A percentile compares a stretch with the other conserved stretches of the same genome.
These are phyloP conservation scores for Talaromyces funiculosus DNA, from an alignment of 2,329 filamentous ascomycete species.

Conservation along the genomic window DNA sequence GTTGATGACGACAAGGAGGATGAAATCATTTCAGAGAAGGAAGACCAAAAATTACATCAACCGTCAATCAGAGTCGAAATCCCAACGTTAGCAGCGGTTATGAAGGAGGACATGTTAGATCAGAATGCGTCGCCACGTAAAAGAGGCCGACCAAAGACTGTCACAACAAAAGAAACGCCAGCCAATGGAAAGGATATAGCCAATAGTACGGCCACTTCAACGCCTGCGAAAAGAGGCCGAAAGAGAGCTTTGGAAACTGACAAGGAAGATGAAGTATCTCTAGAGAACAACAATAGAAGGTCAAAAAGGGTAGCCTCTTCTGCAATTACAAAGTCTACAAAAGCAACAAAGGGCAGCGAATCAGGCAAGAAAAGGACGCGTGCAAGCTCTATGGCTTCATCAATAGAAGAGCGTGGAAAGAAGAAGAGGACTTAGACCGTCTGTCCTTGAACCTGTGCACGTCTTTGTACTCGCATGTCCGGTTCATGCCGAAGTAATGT, in stretches of 20 bases:
- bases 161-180: neutral
- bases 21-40: neutral
- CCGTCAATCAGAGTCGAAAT: conserved; percentile 12
- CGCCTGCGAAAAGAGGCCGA: neutral
- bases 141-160: conserved; percentile 9
- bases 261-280: neutral
- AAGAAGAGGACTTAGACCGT: neutral
- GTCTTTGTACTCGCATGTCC: neutral
- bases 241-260: neutral
- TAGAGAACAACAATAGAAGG: conserved; percentile 1
- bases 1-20: conserved; percentile 6
- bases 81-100: conserved; percentile 2
- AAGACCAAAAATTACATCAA: neutral
- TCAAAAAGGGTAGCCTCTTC: conserved; percentile 10
- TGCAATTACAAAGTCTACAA: neutral
- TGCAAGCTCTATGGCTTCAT: neutral
- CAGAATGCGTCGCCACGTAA: neutral
- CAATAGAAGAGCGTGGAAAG: conserved; percentile 5
- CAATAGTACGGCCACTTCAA: neutral
- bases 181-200: neutral
- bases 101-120: neutral
- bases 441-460: neutral
- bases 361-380: neutral
- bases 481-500: neutral
- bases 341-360: neutral